These are phyloP conservation scores for Ganoderma lucidum DNA, from an alignment of 1,284 basidiomycete species.

Conservation along the genomic window DNA sequence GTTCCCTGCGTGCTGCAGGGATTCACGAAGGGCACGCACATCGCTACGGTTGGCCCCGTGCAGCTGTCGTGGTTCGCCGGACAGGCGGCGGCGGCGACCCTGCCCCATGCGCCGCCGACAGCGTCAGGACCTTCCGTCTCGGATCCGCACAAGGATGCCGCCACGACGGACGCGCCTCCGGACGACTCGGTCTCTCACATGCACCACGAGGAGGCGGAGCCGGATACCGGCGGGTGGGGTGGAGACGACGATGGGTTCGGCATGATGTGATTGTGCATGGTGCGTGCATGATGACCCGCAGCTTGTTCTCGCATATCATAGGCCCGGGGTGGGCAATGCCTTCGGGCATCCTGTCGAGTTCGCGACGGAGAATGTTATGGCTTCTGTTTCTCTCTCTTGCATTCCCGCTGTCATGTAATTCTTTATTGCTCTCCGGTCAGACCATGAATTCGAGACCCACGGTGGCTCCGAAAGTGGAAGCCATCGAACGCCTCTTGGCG, in stretches of 20 bases:
- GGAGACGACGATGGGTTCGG: constrained; percentile 75
- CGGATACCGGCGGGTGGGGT: constrained; percentile 68
- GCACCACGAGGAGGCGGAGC: constrained; percentile 64
- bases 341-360: not conserved
- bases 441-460: not conserved
- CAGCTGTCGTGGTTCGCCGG: constrained; percentile 71
- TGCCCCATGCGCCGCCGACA: constrained; percentile 30
- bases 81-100: constrained; percentile 37
- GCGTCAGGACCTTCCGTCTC: constrained; percentile 31
- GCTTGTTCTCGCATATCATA: not conserved
- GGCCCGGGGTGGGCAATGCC: not conserved
- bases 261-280: constrained; percentile 49
- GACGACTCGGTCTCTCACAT: constrained; percentile 30
- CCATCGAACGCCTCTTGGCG: constrained; percentile 3
- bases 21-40: constrained; percentile 68
- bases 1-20: constrained; percentile 51
- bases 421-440: constrained; percentile 1
- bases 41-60: constrained; percentile 70
- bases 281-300: not conserved
- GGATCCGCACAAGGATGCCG: constrained; percentile 23
- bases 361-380: not conserved
- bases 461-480: not conserved
- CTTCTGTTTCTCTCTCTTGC: not conserved
- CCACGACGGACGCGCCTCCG: constrained; percentile 19
- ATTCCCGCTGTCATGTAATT: not conserved